Conservation (phyloP, 2,329 filamentous ascomycete species). For the Stachybotrys elegans region DNA sequence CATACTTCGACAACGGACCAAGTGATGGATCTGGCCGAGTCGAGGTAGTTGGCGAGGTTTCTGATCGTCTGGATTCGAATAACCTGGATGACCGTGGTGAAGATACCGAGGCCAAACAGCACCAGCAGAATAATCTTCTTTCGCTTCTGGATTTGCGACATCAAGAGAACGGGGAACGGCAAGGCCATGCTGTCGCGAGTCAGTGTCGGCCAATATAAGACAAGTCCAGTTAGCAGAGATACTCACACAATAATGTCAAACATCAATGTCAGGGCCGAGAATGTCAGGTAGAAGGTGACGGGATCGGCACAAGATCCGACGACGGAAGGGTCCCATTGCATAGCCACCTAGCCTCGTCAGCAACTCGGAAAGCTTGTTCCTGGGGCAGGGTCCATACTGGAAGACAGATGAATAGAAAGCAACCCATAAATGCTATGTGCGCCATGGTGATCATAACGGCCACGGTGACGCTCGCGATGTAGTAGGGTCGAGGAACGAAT, state of each 20-base stretch:
- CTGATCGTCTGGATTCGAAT: conserved; percentile 41
- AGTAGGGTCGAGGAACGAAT: conserved; percentile 34
- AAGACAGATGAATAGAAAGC: conserved; percentile 27
- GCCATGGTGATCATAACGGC: conserved; percentile 27
- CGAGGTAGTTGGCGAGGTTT: conserved; percentile 34
- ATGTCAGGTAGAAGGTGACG: conserved; percentile 35
- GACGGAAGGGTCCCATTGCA: conserved; percentile 34
- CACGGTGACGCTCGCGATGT: conserved; percentile 22
- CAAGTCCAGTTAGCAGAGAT: background rate
- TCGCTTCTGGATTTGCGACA: conserved; percentile 25
- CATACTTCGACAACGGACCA: conserved; percentile 39
- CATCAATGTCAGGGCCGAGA: conserved; percentile 30
- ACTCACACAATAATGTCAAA: conserved; percentile 33
- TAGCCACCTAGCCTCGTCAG: conserved; percentile 13
- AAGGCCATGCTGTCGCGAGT: conserved; percentile 23
- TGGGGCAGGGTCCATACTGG: conserved; percentile 14
- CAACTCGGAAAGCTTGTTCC: background rate
- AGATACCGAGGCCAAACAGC: conserved; percentile 40
- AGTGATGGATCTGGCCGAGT: conserved; percentile 32
- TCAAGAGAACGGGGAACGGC: conserved; percentile 30
- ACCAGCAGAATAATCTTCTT: conserved; percentile 34
- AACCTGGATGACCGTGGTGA: conserved; percentile 43
- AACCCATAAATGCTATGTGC: conserved; percentile 28
- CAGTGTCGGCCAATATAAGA: background rate
- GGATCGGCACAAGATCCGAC: conserved; percentile 30